phyloP scores from a whole-genome alignment of 257 asterid genomes.

The Euphrasia confusa region DNA sequence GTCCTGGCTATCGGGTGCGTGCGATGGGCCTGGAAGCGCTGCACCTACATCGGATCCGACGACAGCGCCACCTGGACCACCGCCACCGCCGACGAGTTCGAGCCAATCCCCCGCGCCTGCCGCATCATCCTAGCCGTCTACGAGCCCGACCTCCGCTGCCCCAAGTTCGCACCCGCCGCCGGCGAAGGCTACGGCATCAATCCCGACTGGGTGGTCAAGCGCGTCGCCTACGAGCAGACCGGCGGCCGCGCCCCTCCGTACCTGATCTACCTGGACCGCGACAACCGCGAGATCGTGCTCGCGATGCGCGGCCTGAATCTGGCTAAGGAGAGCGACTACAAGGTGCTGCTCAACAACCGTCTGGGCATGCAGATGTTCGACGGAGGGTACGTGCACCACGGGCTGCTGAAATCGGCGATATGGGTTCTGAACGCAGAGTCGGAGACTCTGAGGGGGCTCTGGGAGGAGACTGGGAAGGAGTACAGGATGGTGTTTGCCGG shows the following conservation, averaged over 20 bases:
- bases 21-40: conserved; percentile 98
- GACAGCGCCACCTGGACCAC: conserved; percentile 81
- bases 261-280: conserved; percentile 71
- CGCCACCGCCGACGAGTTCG: conserved; percentile 74
- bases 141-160: conserved; percentile 60
- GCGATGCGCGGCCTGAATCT: conserved; percentile 82
- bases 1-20: conserved; percentile 69
- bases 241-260: conserved; percentile 85
- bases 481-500: conserved; percentile 83
- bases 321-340: conserved; percentile 70
- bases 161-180: conserved; percentile 53
- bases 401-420: conserved; percentile 74
- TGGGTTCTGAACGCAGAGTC: conserved; percentile 76
- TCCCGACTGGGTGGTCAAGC: conserved; percentile 70
- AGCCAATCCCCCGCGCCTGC: conserved; percentile 77
- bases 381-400: conserved; percentile 92
- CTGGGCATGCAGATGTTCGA: conserved; percentile 92
- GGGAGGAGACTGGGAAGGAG: conserved; percentile 71
- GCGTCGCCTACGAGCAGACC: conserved; percentile 70
- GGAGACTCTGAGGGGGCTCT: conserved; percentile 50
- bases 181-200: conserved; percentile 65
- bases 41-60: conserved; percentile 86
- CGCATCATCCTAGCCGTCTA: conserved; percentile 78
- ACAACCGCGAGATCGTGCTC: conserved; percentile 61
- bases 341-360: conserved; percentile 63